Evolutionary conservation across 1,284 basidiomycete genomes (phyloP).

Genomic region (Ustilago trichophora): DNA sequence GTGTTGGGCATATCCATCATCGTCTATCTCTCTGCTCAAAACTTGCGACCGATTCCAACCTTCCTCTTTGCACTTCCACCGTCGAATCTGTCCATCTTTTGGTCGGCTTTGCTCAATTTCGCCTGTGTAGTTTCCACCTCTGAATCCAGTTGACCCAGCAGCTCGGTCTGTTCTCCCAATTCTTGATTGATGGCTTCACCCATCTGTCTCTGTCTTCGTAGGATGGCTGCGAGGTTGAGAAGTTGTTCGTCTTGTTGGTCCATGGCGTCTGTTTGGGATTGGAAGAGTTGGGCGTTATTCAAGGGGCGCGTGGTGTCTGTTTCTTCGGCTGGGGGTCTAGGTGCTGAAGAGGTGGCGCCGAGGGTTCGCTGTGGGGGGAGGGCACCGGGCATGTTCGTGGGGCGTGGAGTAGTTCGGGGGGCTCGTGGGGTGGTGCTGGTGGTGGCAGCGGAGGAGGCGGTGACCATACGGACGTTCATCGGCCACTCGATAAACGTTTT

Average conservation of each 20-base stretch:
- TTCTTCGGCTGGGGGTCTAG: conserved; percentile 73
- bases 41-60: conserved; percentile 30
- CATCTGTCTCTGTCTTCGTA: conserved; percentile 85
- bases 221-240: conserved; percentile 78
- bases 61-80: conserved; percentile 30
- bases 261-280: conserved; percentile 82
- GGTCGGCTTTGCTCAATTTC: conserved; percentile 81
- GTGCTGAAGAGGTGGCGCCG: conserved; percentile 14
- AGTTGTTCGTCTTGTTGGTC: conserved; percentile 85
- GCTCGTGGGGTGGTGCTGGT: not conserved
- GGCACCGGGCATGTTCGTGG: conserved; percentile 16
- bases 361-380: conserved; percentile 17
- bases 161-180: conserved; percentile 82
- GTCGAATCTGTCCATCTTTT: conserved; percentile 73
- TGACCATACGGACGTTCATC: conserved; percentile 47
- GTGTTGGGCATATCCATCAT: too few relatives aligned
- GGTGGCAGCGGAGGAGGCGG: not conserved
- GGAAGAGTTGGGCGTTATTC: conserved; percentile 81
- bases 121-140: conserved; percentile 79
- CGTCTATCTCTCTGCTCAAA: not conserved
- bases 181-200: conserved; percentile 88
- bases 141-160: conserved; percentile 79
- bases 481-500: conserved; percentile 86
- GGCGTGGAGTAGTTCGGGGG: not conserved
- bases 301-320: conserved; percentile 85